Conservation (phyloP, 202 grass and related monocot species). For the Carex sylvatica region DNA sequence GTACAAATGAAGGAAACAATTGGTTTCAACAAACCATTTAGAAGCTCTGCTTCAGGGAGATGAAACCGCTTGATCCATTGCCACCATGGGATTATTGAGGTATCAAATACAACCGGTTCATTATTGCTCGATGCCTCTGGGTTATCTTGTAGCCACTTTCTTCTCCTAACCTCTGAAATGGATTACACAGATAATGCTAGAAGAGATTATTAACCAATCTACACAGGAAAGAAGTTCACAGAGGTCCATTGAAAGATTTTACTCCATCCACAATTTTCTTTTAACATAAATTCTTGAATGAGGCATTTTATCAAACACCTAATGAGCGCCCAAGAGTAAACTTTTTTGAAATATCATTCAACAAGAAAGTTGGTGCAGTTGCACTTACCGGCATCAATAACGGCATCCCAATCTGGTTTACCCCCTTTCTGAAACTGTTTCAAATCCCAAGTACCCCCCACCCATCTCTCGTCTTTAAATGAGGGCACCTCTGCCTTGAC, state of each 20-base stretch:
- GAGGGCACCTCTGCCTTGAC: constrained; percentile 11
- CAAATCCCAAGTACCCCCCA: constrained; percentile 88
- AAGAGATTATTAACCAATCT: neutral
- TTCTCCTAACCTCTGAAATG: constrained; percentile 78
- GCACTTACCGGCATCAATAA: constrained; percentile 78
- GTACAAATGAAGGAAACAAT: neutral
- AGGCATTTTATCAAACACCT: constrained; percentile 5
- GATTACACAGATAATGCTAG: neutral
- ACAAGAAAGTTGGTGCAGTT: neutral
- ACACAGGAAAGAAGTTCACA: neutral
- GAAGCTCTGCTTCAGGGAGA: constrained; percentile 88
- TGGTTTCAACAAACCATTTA: constrained; percentile 63
- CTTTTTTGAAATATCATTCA: neutral
- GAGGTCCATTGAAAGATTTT: neutral
- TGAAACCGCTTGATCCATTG: constrained; percentile 89
- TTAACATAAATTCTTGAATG: neutral
- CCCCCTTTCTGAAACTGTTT: constrained; percentile 61
- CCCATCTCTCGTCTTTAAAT: constrained; percentile 76
- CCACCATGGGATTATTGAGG: constrained; percentile 90
- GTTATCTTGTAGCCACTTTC: constrained; percentile 90
- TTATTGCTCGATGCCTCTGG: constrained; percentile 68
- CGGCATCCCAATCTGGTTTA: constrained; percentile 74
- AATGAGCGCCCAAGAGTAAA: neutral
- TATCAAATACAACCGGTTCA: constrained; percentile 61
- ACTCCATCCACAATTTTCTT: neutral